Evolutionary conservation across 306 rosid species (phyloP).

Genomic region (Sicyos edulis): DNA sequence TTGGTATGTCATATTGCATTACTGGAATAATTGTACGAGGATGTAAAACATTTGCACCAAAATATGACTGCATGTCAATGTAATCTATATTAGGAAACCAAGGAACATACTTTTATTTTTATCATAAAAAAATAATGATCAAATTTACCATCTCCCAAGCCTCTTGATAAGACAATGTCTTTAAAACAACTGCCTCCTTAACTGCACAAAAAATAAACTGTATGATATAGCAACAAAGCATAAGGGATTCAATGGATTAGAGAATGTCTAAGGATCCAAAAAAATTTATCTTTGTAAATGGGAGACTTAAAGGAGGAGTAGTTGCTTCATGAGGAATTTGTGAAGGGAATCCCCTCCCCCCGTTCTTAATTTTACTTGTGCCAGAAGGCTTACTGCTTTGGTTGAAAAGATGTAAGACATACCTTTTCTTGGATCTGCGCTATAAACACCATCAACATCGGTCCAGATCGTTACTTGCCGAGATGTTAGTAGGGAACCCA

Average conservation of each 20-base stretch:
- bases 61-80: constrained; percentile 71
- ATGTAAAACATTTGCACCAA: constrained; percentile 98
- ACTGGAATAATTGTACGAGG: constrained; percentile 98
- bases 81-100: constrained; percentile 26
- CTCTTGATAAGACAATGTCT: constrained; percentile 89
- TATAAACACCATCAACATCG: constrained; percentile 94
- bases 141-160: constrained; percentile 98
- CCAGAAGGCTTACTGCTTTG: too few species aligned
- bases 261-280: too few species aligned
- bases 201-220: constrained; percentile 55
- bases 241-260: too few species aligned
- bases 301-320: too few species aligned
- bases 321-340: too few species aligned
- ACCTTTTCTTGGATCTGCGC: constrained; percentile 99
- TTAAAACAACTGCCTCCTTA: constrained; percentile 89
- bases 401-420: constrained; percentile 14
- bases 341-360: too few species aligned
- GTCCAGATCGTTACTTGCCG: constrained; percentile 95
- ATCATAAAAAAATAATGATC: constrained; percentile 3
- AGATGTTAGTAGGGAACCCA: constrained; percentile 79
- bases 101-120: constrained; percentile 19
- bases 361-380: too few species aligned
- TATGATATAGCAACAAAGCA: not conserved
- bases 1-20: constrained; percentile 80
- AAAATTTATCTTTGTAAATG: too few species aligned